Percentiles rank a stretch among this genome's conserved stretches.
Conservation (phyloP, 1,139 yeast genomes). For the Debaryomyces robertsiae region DNA sequence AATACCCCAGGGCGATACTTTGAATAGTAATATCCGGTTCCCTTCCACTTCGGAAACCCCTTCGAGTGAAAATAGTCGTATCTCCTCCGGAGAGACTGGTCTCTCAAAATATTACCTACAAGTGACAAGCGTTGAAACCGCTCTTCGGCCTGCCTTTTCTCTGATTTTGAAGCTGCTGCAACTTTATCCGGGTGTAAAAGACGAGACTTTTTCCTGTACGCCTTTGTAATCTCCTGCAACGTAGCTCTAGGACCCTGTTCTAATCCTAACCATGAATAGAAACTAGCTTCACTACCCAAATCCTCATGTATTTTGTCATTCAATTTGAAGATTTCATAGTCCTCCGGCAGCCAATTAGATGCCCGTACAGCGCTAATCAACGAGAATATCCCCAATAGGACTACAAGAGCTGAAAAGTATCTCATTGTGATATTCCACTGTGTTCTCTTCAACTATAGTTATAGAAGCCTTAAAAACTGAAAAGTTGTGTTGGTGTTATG, state of each 20-base stretch:
- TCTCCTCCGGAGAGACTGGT: slow-evolving; percentile 61
- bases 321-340: slow-evolving; percentile 78
- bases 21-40: slow-evolving; percentile 52
- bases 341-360: slow-evolving; percentile 52
- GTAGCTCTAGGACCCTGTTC: slow-evolving; percentile 55
- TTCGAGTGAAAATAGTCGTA: slow-evolving; percentile 82
- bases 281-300: slow-evolving; percentile 62
- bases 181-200: slow-evolving; percentile 84
- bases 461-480: slow-evolving; percentile 1
- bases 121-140: slow-evolving; percentile 74
- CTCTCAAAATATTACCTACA: slow-evolving; percentile 72
- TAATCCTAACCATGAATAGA: slow-evolving; percentile 69
- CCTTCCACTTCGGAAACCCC: slow-evolving; percentile 86
- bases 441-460: not conserved
- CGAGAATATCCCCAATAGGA: slow-evolving; percentile 14
- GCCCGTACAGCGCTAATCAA: slow-evolving; percentile 25
- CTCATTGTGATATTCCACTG: slow-evolving; percentile 3
- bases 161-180: slow-evolving; percentile 41
- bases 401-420: slow-evolving; percentile 1
- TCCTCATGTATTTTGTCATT: slow-evolving; percentile 67
- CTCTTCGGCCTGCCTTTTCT: slow-evolving; percentile 50
- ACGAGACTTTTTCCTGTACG: slow-evolving; percentile 72
- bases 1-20: slow-evolving; percentile 63
- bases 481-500: slow-evolving; percentile 2
- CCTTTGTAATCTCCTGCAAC: slow-evolving; percentile 66